Conservation (phyloP, 2,329 filamentous ascomycete genomes). For the Alternaria postmessia region DNA sequence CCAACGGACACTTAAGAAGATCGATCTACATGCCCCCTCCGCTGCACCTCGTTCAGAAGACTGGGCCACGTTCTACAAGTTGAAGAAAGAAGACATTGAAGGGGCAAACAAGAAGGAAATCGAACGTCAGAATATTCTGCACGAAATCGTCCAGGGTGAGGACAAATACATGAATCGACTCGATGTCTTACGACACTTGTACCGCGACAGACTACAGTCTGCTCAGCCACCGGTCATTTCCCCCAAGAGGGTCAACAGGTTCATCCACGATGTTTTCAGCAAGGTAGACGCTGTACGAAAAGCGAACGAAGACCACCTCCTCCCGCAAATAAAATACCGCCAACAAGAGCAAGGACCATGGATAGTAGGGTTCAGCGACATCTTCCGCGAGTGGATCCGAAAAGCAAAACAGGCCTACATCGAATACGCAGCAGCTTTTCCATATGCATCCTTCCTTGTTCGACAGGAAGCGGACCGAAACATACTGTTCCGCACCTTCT, state of each 20-base stretch:
- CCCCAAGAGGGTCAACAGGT: slow-evolving; percentile 78
- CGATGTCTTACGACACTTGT: slow-evolving; percentile 83
- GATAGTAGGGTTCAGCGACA: slow-evolving; percentile 92
- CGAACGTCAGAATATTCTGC: slow-evolving; percentile 89
- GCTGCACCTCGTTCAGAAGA: slow-evolving; percentile 73
- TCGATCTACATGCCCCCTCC: slow-evolving; percentile 81
- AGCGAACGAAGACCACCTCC: slow-evolving; percentile 89
- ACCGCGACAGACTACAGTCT: slow-evolving; percentile 78
- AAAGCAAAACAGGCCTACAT: slow-evolving; percentile 90
- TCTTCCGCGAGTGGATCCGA: slow-evolving; percentile 97
- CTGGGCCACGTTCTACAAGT: slow-evolving; percentile 88
- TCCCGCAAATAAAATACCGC: slow-evolving; percentile 94
- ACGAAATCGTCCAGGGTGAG: slow-evolving; percentile 94
- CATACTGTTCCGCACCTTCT: slow-evolving; percentile 82
- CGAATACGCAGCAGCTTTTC: slow-evolving; percentile 89
- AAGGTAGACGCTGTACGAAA: slow-evolving; percentile 87
- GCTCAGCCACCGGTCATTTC: slow-evolving; percentile 83
- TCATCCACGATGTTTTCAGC: slow-evolving; percentile 86
- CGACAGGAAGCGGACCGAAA: slow-evolving; percentile 87
- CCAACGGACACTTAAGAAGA: slow-evolving; percentile 91
- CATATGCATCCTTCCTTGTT: slow-evolving; percentile 81
- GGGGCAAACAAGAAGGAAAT: slow-evolving; percentile 83
- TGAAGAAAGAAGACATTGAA: slow-evolving; percentile 79
- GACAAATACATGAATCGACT: slow-evolving; percentile 90
- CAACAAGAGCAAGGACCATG: slow-evolving; percentile 97